Evolutionary conservation across 495 filamentous ascomycete genomes (phyloP).

Genomic region (Tuber magnatum): DNA sequence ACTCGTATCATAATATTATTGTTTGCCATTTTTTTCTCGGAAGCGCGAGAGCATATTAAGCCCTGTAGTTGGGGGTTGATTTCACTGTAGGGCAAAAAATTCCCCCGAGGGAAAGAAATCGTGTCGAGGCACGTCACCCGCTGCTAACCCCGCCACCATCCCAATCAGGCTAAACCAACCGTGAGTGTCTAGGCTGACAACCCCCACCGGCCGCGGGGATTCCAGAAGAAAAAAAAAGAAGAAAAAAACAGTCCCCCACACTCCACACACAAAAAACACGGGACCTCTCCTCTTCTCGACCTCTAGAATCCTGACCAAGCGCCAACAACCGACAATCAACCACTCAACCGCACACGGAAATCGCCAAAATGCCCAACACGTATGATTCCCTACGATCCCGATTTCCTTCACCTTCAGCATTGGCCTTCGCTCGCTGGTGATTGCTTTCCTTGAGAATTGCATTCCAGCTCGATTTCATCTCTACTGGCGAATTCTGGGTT

Average conservation of each 20-base stretch:
- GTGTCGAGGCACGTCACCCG: too few species aligned
- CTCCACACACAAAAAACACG: background rate
- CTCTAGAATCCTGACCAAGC: background rate
- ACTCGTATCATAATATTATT: too few species aligned
- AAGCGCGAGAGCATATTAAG: too few species aligned
- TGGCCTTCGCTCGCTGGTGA: slow-evolving; percentile 36
- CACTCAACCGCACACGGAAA: background rate
- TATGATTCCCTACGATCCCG: slow-evolving; percentile 21
- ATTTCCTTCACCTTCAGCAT: slow-evolving; percentile 15
- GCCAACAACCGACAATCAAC: slow-evolving; percentile 14
- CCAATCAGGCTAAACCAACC: too few species aligned
- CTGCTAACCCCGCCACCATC: too few species aligned
- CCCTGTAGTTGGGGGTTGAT: too few species aligned
- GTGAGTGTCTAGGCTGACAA: too few species aligned
- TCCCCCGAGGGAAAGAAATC: too few species aligned
- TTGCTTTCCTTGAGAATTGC: slow-evolving; percentile 21
- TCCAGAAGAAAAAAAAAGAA: background rate
- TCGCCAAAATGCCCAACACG: slow-evolving; percentile 37
- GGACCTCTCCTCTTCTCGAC: background rate
- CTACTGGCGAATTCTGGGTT: background rate
- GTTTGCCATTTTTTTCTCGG: too few species aligned
- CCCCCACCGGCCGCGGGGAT: background rate
- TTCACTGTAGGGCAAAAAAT: too few species aligned
- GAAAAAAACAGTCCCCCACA: background rate
- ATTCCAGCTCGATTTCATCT: slow-evolving; percentile 29